Conservation (phyloP, 2,329 filamentous ascomycete species). For the Parastagonospora avenae region DNA sequence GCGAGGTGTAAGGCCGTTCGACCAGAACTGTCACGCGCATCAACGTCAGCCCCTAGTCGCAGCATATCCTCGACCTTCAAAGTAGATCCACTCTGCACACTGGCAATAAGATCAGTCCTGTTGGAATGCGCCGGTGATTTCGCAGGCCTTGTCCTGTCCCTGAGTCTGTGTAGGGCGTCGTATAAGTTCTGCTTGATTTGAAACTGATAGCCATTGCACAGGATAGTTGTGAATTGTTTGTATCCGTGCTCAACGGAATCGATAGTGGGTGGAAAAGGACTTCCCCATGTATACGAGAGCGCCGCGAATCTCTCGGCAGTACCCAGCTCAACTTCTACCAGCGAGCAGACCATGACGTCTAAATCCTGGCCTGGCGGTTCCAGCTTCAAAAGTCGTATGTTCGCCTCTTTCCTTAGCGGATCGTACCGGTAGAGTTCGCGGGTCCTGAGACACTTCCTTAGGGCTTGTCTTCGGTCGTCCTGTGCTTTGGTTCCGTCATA, state of each 20-base stretch:
- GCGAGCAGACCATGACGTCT: not conserved
- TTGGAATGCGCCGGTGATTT: not conserved
- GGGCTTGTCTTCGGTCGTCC: too few species aligned
- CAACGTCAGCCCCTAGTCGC: not conserved
- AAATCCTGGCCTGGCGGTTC: not conserved
- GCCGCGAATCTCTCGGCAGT: not conserved
- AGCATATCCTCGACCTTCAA: not conserved
- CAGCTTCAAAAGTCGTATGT: too few species aligned
- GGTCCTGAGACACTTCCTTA: too few species aligned
- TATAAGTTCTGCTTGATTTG: not conserved
- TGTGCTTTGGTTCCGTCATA: too few species aligned
- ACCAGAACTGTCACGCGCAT: not conserved
- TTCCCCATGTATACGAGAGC: not conserved
- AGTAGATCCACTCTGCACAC: not conserved
- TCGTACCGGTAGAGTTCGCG: too few species aligned
- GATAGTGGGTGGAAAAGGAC: not conserved
- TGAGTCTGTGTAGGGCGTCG: not conserved
- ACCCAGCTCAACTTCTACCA: not conserved
- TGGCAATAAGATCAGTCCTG: not conserved
- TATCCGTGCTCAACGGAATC: not conserved
- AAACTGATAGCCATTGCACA: not conserved
- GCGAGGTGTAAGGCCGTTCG: not conserved
- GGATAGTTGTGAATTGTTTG: not conserved
- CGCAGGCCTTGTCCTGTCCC: not conserved
- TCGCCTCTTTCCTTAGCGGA: too few species aligned